Percentiles rank a stretch among this genome's conserved stretches.
These are phyloP conservation scores for Pythium sukuiense DNA, from an alignment of 352 stramenopile species.

Conservation along the genomic window DNA sequence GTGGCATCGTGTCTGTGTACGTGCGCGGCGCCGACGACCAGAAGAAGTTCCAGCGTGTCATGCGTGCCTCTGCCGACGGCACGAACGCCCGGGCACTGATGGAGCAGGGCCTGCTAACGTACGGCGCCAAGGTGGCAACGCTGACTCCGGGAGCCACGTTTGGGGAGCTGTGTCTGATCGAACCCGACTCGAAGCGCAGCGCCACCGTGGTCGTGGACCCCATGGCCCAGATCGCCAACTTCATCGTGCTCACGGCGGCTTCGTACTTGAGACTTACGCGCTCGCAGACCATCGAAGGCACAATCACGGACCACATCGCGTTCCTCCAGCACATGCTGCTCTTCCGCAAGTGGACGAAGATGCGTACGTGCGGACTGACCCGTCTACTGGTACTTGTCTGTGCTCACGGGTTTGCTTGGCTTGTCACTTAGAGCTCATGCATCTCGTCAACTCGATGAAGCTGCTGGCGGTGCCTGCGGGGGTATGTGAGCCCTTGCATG, in stretches of 20 bases:
- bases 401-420: neutral
- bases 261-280: conserved; percentile 84
- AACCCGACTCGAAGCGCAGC: conserved; percentile 83
- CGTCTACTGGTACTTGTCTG: neutral
- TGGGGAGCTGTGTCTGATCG: conserved; percentile 83
- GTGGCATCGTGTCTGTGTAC: conserved; percentile 70
- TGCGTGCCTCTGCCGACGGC: conserved; percentile 46
- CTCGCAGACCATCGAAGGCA: conserved; percentile 76
- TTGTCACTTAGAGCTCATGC: conserved; percentile 64
- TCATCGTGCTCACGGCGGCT: conserved; percentile 81
- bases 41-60: conserved; percentile 52
- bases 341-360: conserved; percentile 82
- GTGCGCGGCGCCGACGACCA: conserved; percentile 74
- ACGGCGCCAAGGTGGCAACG: conserved; percentile 66
- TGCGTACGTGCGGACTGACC: conserved; percentile 48
- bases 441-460: conserved; percentile 85
- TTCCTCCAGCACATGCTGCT: conserved; percentile 81
- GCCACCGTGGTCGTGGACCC: conserved; percentile 78
- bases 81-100: conserved; percentile 45
- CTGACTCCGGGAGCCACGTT: conserved; percentile 80
- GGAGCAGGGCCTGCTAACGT: conserved; percentile 39
- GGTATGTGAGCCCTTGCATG: conserved; percentile 25
- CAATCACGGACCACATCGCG: conserved; percentile 82
- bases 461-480: conserved; percentile 55
- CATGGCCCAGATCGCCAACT: conserved; percentile 68